Base-by-base conservation (phyloP, 192 early-diverging fungal species). In the Globomyces pollinis-pini region DNA sequence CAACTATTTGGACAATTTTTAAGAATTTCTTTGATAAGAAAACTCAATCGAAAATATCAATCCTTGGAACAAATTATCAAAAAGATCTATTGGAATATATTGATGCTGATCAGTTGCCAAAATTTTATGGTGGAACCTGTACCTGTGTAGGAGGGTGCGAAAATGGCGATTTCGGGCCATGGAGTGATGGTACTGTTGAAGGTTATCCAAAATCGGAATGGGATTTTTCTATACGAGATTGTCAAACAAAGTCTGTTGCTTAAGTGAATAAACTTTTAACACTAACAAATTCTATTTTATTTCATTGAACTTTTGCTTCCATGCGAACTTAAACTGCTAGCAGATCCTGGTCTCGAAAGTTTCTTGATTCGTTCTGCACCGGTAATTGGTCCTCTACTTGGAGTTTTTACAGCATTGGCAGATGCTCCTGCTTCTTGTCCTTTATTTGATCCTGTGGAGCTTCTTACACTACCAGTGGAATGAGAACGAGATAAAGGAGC, bases 11-110 rank as follows among this genome's bases (percentile, higher is more conserved):
- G 72, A 28, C 68, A 0, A 38, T 80, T 8, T 67, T 76, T 24
- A 80, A 75, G 63, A 59, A 54, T 4, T 59, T 80, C 41, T 60
- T 80, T 13, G 78, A 80, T 31, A 68, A 70, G 56, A 69, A 63
- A 26, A 80, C 78, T 26, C 68, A 77, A 34, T 66, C 65, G 43
- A 80, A 80, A 52, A 75, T 80, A 52, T 59, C 58, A 35, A 74
- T 80, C 41, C 59, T 77, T 1, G 74, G 78, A 9, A 28, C 66
- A 18, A 38, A 32, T 15, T 71, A 67, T 54, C 62, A 69, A 33
- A 47, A 55, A 30, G 38, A 23, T 34, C 39, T 71, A 39, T 24
- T 71, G 45, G 59, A 71, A 28, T 57, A 49, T 16, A 51, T 71
- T 11, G 69, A 70, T 53, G 57, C 50, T 9, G 59, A 59, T 1